Evolutionary conservation across 441 rosid genomes (phyloP).

Genomic region (Brassica hybrid): DNA sequence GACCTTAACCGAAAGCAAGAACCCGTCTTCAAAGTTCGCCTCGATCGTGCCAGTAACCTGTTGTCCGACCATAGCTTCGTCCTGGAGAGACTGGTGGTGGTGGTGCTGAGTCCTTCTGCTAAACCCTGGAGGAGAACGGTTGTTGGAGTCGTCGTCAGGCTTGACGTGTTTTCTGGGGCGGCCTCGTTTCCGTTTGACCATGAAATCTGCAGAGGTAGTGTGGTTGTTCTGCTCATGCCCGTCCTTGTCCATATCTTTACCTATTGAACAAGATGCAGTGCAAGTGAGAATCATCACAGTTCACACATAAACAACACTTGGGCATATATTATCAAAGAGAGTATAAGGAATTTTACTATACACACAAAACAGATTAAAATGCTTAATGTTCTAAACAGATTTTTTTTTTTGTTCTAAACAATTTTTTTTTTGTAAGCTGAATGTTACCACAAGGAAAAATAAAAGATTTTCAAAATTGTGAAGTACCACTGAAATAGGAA

Average conservation of each 20-base stretch:
- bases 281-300: not conserved
- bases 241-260: not conserved
- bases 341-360: not conserved
- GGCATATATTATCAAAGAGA: not conserved
- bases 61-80: conserved; percentile 62
- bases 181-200: not conserved
- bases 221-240: not conserved
- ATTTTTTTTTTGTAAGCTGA: too few relatives aligned
- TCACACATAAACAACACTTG: not conserved
- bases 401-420: too few relatives aligned
- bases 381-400: not conserved
- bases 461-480: not conserved
- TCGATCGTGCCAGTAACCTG: conserved; percentile 72
- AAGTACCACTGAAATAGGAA: not conserved
- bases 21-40: conserved; percentile 84
- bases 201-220: not conserved
- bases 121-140: conserved; percentile 49
- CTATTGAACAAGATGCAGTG: not conserved
- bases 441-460: not conserved
- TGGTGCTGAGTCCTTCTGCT: conserved; percentile 44
- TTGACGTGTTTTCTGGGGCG: conserved; percentile 33
- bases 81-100: conserved; percentile 36
- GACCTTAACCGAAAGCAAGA: conserved; percentile 71
- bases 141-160: conserved; percentile 24
- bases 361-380: not conserved